These are phyloP conservation scores for Malus hybrid DNA, from an alignment of 331 rosid genomes.

Conservation along the genomic window DNA sequence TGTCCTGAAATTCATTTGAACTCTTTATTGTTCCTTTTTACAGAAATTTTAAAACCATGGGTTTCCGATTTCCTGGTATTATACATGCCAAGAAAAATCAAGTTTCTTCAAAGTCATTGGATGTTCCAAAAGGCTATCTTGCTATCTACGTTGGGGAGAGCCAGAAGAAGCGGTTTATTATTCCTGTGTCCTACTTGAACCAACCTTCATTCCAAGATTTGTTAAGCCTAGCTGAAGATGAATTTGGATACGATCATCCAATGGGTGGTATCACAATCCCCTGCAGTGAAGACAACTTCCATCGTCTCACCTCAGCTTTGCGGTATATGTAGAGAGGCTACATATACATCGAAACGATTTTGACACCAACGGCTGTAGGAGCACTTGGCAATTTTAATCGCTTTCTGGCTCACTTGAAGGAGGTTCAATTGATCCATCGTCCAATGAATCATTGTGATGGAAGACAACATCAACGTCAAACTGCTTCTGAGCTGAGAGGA, in stretches of 20 bases:
- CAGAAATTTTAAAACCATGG: not conserved
- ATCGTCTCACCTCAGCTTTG: not conserved
- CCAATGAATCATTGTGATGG: not conserved
- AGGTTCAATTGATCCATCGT: too few species aligned
- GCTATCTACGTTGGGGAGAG: too few species aligned
- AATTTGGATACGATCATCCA: slow-evolving; percentile 23
- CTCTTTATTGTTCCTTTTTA: not conserved
- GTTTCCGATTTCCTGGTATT: too few species aligned
- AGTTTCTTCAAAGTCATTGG: too few species aligned
- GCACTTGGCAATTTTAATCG: not conserved
- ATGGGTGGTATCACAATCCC: slow-evolving; percentile 28
- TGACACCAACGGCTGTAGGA: not conserved
- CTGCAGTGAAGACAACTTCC: slow-evolving; percentile 13
- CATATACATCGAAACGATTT: not conserved
- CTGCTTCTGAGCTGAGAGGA: not conserved
- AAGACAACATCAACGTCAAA: not conserved
- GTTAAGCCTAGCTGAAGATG: slow-evolving; percentile 18
- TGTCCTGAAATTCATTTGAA: not conserved
- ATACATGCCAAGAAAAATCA: too few species aligned
- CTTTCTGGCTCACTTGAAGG: too few species aligned
- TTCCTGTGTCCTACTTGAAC: slow-evolving; percentile 23
- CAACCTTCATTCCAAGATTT: not conserved
- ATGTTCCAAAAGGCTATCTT: too few species aligned
- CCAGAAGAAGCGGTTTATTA: slow-evolving; percentile 5
- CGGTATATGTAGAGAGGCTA: not conserved